Evolutionary conservation across 306 rosid genomes (phyloP).

Genomic region (Vigna reflexopilosa): DNA sequence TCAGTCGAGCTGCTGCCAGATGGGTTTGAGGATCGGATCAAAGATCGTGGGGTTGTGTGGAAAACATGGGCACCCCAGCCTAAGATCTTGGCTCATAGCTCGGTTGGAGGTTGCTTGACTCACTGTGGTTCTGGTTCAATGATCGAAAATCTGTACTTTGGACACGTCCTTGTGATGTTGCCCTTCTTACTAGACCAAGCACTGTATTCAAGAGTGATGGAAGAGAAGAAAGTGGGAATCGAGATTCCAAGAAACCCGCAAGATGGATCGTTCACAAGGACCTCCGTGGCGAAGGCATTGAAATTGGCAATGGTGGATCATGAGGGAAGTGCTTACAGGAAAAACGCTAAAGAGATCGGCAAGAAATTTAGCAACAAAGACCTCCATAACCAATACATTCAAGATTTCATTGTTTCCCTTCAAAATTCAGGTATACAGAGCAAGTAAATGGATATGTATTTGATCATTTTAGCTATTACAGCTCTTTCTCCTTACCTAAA

Average conservation of each 20-base stretch:
- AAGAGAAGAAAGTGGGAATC: constrained; percentile 51
- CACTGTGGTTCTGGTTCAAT: constrained; percentile 67
- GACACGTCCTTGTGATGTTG: constrained; percentile 54
- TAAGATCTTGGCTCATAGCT: constrained; percentile 59
- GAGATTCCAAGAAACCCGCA: constrained; percentile 50
- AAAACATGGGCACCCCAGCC: constrained; percentile 65
- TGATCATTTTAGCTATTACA: too few species aligned
- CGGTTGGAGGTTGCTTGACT: constrained; percentile 60
- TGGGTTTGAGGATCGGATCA: constrained; percentile 59
- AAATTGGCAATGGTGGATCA: constrained; percentile 49
- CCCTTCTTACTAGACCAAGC: constrained; percentile 51
- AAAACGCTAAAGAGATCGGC: constrained; percentile 51
- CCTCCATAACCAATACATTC: constrained; percentile 40
- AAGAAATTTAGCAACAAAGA: constrained; percentile 47
- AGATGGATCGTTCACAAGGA: constrained; percentile 46
- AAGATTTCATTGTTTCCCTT: constrained; percentile 46
- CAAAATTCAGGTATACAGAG: constrained; percentile 27
- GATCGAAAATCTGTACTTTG: constrained; percentile 54
- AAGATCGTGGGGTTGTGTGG: constrained; percentile 56
- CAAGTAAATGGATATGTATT: not conserved
- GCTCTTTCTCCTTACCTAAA: too few species aligned
- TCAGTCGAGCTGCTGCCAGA: constrained; percentile 54
- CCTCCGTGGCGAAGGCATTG: constrained; percentile 47
- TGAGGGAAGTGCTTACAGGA: constrained; percentile 46
- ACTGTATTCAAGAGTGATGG: constrained; percentile 53